Evolutionary conservation across 179 eudicot species (phyloP), one percentile per base, ranked within the genome.

Genomic region (Drosera spatulata): DNA sequence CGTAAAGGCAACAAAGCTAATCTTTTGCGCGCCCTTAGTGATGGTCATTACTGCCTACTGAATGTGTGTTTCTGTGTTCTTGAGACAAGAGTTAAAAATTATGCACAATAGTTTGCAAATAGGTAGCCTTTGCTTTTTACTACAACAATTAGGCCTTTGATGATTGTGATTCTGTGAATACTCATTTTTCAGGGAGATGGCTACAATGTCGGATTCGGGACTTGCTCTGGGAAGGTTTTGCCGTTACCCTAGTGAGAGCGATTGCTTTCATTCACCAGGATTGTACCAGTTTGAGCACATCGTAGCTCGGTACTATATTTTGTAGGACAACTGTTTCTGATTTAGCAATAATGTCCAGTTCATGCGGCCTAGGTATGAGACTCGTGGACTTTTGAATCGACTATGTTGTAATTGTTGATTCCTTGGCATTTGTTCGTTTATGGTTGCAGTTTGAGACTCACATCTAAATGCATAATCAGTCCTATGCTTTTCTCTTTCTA

Each of bases 161-260:
- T 56, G 47, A 10, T 39, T 45, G 12, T 37, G 56, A 0, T 53
- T 53, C 33, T 39, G 39, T 48, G 50, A 42, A 14, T 53, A 42
- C 59, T 68, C 5, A 60, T 10, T 60, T 15, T 82, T 80, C 95
- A 90, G 97, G 97, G 95, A 42, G 72, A 78, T 61, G 97, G 86
- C 44, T 87, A 85, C 77, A 85, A 69, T 55, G 75, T 90, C 37
- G 97, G 95, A 52, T 90, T 90, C 15, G 97, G 97, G 50, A 78
- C 80, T 12, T 90, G 97, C 80, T 66, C 86, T 0, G 95, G 97
- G 58, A 90, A 81, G 79, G 65, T 90, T 65, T 69, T 87, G 62
- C 90, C 97, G 14, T 79, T 90, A 44, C 75, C 71, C 6, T 62
- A 55, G 14, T 87, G 79, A 77, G 54, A n/a, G 46, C 41, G 53